Conservation (phyloP, 306 rosid genomes). For the Cotoneaster glaucophyllus region DNA sequence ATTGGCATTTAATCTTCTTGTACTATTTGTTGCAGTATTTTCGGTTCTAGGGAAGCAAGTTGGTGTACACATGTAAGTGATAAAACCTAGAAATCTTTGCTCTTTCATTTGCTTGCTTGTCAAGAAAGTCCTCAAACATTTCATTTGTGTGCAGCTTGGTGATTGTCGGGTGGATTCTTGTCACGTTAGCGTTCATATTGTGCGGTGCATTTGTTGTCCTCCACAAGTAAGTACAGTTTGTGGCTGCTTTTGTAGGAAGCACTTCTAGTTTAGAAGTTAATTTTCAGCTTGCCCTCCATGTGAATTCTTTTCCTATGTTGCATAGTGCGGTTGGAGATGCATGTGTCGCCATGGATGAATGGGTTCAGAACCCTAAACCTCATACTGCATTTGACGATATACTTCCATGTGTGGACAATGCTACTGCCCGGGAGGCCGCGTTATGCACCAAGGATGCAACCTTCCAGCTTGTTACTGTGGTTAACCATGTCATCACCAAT, state of each 20-base stretch:
- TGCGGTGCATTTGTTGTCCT: constrained; percentile 57
- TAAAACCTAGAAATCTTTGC: not conserved
- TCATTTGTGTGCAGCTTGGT: constrained; percentile 36
- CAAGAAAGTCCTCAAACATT: not conserved
- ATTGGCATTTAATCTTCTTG: not conserved
- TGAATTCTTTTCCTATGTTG: not conserved
- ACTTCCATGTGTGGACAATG: constrained; percentile 32
- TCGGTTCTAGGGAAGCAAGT: constrained; percentile 64
- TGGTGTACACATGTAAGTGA: constrained; percentile 61
- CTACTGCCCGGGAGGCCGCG: constrained; percentile 12
- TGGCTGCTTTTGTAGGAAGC: not conserved
- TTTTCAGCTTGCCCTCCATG: not conserved
- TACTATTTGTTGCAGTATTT: constrained; percentile 42
- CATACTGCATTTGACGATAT: constrained; percentile 24
- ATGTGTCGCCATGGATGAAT: constrained; percentile 50
- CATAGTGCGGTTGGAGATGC: constrained; percentile 37
- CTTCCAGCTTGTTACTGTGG: constrained; percentile 8
- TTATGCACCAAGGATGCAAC: constrained; percentile 20
- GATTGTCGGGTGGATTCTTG: constrained; percentile 59
- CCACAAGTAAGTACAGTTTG: constrained; percentile 44
- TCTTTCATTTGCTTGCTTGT: not conserved
- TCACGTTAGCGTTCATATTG: constrained; percentile 42
- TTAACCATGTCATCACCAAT: constrained; percentile 11
- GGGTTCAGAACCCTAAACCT: constrained; percentile 38
- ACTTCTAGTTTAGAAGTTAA: not conserved